Evolutionary conservation across 805 yeast genomes (phyloP).

Genomic region (Ogataea parapolymorpha): DNA sequence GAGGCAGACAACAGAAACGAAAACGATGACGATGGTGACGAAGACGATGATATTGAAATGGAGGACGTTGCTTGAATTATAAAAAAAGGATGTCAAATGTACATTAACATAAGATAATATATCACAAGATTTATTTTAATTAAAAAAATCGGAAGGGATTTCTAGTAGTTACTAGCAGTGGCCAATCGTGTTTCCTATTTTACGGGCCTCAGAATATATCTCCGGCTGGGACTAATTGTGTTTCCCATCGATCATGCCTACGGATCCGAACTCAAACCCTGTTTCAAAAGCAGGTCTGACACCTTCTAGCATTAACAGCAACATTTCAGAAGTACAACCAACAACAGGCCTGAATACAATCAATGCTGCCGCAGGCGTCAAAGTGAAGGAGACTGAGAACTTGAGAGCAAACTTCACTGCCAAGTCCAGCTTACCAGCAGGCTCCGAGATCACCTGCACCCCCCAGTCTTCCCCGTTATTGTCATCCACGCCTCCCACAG

Average conservation of each 20-base stretch:
- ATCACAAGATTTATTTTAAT: background rate
- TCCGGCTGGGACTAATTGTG: too few species aligned
- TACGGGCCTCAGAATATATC: background rate
- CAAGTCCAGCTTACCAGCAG: constrained; percentile 21
- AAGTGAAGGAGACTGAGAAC: constrained; percentile 32
- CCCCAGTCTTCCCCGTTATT: constrained; percentile 75
- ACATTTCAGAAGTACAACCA: constrained; percentile 10
- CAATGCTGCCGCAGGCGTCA: constrained; percentile 25
- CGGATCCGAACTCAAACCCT: background rate
- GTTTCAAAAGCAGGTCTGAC: constrained; percentile 2
- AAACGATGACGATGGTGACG: constrained; percentile 33
- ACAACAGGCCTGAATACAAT: constrained; percentile 15
- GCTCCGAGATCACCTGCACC: constrained; percentile 10
- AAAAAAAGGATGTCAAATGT: constrained; percentile 1
- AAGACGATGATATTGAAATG: constrained; percentile 66
- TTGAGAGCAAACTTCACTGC: constrained; percentile 41
- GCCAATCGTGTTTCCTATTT: background rate
- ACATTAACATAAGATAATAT: background rate
- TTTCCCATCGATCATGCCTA: constrained; percentile 2
- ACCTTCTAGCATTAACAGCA: constrained; percentile 3
- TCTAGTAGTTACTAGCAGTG: constrained; percentile 1
- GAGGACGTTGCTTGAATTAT: constrained; percentile 54
- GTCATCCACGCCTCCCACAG: constrained; percentile 86
- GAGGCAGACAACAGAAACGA: constrained; percentile 35
- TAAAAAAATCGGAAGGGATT: constrained; percentile 2